A percentile compares a stretch with the other conserved stretches of the same genome.
These are phyloP conservation scores for Eremothecium gossypii DNA, from an alignment of 1,139 yeast genomes.

Conservation along the genomic window DNA sequence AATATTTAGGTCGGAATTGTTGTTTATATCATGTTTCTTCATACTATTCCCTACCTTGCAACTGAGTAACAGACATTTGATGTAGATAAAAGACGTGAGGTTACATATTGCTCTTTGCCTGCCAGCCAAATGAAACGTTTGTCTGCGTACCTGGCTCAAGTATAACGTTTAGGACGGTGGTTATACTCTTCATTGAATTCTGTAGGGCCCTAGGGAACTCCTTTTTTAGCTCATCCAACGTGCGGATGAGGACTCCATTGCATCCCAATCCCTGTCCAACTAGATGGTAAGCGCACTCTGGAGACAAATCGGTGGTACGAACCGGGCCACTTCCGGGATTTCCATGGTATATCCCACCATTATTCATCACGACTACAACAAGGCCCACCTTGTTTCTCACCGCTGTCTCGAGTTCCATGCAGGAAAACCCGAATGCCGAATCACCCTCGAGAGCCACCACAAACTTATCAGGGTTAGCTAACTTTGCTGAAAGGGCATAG, in stretches of 20 bases:
- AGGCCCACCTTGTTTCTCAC: constrained; percentile 44
- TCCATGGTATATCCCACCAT: constrained; percentile 61
- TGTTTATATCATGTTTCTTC: too few species aligned
- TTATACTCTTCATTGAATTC: constrained; percentile 26
- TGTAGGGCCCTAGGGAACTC: constrained; percentile 37
- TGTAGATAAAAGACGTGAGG: not conserved
- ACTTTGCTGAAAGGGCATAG: constrained; percentile 53
- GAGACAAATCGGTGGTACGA: constrained; percentile 50
- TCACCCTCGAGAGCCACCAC: constrained; percentile 61
- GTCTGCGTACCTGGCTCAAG: constrained; percentile 47
- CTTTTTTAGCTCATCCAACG: constrained; percentile 32
- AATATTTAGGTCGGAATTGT: too few species aligned
- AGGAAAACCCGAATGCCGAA: constrained; percentile 64
- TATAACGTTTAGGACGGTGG: constrained; percentile 46
- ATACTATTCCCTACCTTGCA: too few species aligned
- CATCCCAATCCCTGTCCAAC: constrained; percentile 49
- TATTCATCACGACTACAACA: constrained; percentile 54
- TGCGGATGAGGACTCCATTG: constrained; percentile 39
- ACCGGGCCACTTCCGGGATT: constrained; percentile 33
- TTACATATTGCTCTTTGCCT: constrained; percentile 23
- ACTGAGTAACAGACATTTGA: too few species aligned
- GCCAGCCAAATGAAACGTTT: constrained; percentile 57
- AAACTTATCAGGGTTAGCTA: constrained; percentile 35
- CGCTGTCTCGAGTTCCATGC: constrained; percentile 56
- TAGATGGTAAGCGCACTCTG: constrained; percentile 45